Percentiles rank a stretch among this genome's conserved stretches.
These are phyloP conservation scores for Jasminum sambac DNA, from an alignment of 257 asterid genomes.

Conservation along the genomic window DNA sequence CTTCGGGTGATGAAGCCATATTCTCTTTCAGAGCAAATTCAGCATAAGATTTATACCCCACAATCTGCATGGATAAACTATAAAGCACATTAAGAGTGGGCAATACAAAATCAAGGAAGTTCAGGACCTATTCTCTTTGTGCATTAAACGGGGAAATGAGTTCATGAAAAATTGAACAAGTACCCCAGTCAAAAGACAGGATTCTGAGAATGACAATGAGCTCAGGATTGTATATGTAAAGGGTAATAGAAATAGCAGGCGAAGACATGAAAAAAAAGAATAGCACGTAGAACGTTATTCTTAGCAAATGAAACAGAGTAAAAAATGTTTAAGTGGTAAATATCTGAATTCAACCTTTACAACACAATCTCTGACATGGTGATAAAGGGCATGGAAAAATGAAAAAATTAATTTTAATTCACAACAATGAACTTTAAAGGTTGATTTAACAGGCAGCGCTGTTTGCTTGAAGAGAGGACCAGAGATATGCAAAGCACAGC, in stretches of 20 bases:
- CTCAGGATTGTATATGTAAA: conserved; percentile 14
- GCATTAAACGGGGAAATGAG: background rate
- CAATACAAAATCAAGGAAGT: background rate
- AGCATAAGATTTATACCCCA: conserved; percentile 77
- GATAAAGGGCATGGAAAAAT: conserved; percentile 2
- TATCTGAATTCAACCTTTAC: conserved; percentile 14
- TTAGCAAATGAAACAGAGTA: conserved; percentile 6
- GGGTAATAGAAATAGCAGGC: conserved; percentile 14
- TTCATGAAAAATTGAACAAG: background rate
- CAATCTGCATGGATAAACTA: conserved; percentile 52
- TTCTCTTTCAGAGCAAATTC: conserved; percentile 75
- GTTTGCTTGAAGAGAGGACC: conserved; percentile 8
- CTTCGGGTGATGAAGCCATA: conserved; percentile 94
- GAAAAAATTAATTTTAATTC: conserved; percentile 14
- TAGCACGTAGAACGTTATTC: background rate
- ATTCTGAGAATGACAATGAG: conserved; percentile 20
- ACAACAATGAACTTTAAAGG: conserved; percentile 12
- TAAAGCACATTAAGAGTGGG: background rate
- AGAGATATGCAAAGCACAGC: background rate
- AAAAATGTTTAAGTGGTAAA: background rate
- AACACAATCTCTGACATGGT: conserved; percentile 12
- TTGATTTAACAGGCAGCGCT: background rate
- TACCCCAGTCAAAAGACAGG: conserved; percentile 15
- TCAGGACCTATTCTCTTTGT: background rate
- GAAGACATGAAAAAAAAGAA: conserved; percentile 8